These are phyloP conservation scores for Rhizopus microsporus DNA, from an alignment of 371 early-diverging fungal species.

Conservation along the genomic window DNA sequence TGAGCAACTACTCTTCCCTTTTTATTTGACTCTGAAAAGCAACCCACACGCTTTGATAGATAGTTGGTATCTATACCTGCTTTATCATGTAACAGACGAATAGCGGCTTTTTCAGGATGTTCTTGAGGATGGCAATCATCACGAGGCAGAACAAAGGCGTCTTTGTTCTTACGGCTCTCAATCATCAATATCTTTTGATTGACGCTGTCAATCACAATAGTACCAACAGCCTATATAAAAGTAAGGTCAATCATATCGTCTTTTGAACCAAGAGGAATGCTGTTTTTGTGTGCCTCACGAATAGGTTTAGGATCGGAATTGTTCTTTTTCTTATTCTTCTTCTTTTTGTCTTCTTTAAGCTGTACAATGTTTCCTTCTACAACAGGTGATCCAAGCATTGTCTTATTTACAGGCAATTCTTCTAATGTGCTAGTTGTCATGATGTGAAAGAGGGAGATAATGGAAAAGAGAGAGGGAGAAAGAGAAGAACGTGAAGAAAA, in stretches of 20 bases:
- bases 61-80: conserved; percentile 28
- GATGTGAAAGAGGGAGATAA: neutral
- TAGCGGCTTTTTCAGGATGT: conserved; percentile 38
- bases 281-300: conserved; percentile 18
- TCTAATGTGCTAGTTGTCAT: neutral
- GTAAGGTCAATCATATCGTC: neutral
- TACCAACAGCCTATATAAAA: conserved; percentile 36
- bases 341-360: conserved; percentile 6
- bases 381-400: conserved; percentile 12
- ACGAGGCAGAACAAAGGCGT: conserved; percentile 38
- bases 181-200: conserved; percentile 36
- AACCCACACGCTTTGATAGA: conserved; percentile 31
- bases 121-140: conserved; percentile 38
- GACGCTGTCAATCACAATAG: conserved; percentile 33
- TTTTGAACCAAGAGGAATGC: neutral
- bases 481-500: neutral
- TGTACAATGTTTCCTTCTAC: conserved; percentile 4
- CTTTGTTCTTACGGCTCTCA: conserved; percentile 38
- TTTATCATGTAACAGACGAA: conserved; percentile 39
- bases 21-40: conserved; percentile 45
- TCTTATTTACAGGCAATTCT: neutral
- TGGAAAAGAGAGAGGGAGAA: neutral
- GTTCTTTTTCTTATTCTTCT: conserved; percentile 8
- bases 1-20: conserved; percentile 44
- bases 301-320: conserved; percentile 11